Evolutionary conservation across 2,329 filamentous ascomycete species (phyloP), one percentile per base, ranked within the genome.

Genomic region (Trichoderma harzianum): DNA sequence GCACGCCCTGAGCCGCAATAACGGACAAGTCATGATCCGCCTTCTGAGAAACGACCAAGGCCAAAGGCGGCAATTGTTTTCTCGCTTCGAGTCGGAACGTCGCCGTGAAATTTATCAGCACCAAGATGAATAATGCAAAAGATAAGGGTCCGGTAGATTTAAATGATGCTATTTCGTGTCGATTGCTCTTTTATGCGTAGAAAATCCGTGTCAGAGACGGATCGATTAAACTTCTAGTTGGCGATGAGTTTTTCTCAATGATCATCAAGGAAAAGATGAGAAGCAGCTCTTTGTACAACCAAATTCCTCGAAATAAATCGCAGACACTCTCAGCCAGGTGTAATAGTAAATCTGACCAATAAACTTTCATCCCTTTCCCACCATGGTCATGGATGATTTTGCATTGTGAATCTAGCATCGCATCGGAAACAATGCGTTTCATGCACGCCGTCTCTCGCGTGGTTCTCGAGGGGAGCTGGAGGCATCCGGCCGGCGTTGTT

Each of bases 341-440:
- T 26, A 26, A 58, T 3, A 21, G 16, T 32, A n/a, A 30, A 47
- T 26, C n/a, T 30, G 21, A 26, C 63, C 63, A 24, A 24, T 51
- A n/a, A 18, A 58, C 21, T 3, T 36, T 30, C 67, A 34, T 53
- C 39, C 18, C 6, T 61, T 62, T 36, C 39, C 18, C 43, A 39
- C 32, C 64, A 7, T 36, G 21, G 64, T n/a, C 30, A 24, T 11
- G 21, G 67, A 62, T 18, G 18, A 61, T 62, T 69, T 53, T 62
- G 57, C 67, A 69, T 16, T 53, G 12, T 53, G 21, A 62, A 69
- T 36, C 39, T 69, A 69, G 36, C 21, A 28, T 61, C 30, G 67
- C 21, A 28, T 61, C 30, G 67, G 55, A 69, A 69, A 69, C 57
- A 36, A n/a, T 69, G 57, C 57, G 67, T 69, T 69, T 69, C 67